phyloP scores from a whole-genome alignment of 176 grass and related monocot genomes.

The Bromus sterilis region DNA sequence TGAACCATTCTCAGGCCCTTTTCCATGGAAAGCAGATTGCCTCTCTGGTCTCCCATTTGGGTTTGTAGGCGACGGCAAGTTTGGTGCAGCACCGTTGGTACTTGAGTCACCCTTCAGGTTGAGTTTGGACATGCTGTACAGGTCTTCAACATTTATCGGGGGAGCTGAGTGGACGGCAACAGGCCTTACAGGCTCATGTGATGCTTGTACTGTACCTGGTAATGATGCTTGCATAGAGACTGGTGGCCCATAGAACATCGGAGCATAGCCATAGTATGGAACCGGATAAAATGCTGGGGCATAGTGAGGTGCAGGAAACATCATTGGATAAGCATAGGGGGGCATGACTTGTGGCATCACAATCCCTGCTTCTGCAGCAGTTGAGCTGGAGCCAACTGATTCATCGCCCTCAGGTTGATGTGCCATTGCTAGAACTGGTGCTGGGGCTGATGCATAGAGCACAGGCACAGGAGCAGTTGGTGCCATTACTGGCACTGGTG shows the following conservation, averaged over 20 bases:
- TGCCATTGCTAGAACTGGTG: background rate
- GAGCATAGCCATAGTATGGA: conserved; percentile 30
- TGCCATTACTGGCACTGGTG: background rate
- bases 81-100: background rate
- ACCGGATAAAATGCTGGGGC: conserved; percentile 18
- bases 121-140: conserved; percentile 46
- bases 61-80: conserved; percentile 17
- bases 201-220: conserved; percentile 17
- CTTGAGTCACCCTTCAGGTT: conserved; percentile 33
- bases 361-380: conserved; percentile 9
- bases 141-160: conserved; percentile 34
- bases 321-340: conserved; percentile 39
- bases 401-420: conserved; percentile 15
- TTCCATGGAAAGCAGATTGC: conserved; percentile 65
- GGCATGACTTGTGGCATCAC: conserved; percentile 29
- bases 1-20: conserved; percentile 9
- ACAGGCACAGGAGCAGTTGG: conserved; percentile 9
- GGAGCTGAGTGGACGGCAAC: conserved; percentile 37
- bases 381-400: background rate
- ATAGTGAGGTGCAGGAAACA: conserved; percentile 32
- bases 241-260: conserved; percentile 22
- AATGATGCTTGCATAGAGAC: background rate
- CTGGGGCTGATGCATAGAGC: conserved; percentile 1
- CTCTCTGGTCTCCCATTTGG: conserved; percentile 28
- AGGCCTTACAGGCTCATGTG: conserved; percentile 46